phyloP scores from a whole-genome alignment of 495 filamentous ascomycete genomes.

The Chaetomidium leptoderma region DNA sequence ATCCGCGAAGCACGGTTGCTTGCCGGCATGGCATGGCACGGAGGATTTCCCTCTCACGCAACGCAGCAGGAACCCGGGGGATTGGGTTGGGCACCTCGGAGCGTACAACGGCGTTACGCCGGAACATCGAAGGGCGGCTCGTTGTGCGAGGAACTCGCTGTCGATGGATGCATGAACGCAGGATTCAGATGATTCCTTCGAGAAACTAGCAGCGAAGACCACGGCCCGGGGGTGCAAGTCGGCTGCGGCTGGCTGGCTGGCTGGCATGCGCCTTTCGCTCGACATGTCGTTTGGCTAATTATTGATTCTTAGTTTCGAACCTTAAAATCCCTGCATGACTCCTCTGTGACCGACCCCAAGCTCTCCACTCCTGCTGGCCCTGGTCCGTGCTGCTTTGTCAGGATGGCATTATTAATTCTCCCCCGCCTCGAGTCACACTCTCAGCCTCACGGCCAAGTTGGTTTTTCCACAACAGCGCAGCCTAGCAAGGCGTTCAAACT shows the following conservation, averaged over 20 bases:
- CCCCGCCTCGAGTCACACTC: too few species aligned
- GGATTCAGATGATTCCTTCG: too few species aligned
- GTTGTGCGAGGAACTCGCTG: not conserved
- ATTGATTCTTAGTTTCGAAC: conserved; percentile 6
- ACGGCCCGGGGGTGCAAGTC: not conserved
- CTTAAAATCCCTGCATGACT: conserved; percentile 6
- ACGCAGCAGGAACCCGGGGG: not conserved
- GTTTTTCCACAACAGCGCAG: not conserved
- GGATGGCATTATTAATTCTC: not conserved
- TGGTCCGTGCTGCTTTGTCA: conserved; percentile 5
- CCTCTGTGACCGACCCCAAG: not conserved
- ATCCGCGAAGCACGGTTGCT: not conserved
- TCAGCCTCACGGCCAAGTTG: too few species aligned
- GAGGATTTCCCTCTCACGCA: not conserved
- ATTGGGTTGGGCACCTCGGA: not conserved
- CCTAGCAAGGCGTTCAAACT: not conserved
- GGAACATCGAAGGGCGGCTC: not conserved
- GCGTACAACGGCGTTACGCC: not conserved
- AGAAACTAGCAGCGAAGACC: too few species aligned
- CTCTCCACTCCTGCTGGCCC: not conserved
- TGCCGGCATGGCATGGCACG: not conserved
- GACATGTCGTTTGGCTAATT: conserved; percentile 14
- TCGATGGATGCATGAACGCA: too few species aligned
- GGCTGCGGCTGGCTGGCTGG: not conserved
- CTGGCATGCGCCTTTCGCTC: conserved; percentile 9